Base-by-base conservation (phyloP, 2,329 filamentous ascomycete species). In the Aquanectria penicillioides region DNA sequence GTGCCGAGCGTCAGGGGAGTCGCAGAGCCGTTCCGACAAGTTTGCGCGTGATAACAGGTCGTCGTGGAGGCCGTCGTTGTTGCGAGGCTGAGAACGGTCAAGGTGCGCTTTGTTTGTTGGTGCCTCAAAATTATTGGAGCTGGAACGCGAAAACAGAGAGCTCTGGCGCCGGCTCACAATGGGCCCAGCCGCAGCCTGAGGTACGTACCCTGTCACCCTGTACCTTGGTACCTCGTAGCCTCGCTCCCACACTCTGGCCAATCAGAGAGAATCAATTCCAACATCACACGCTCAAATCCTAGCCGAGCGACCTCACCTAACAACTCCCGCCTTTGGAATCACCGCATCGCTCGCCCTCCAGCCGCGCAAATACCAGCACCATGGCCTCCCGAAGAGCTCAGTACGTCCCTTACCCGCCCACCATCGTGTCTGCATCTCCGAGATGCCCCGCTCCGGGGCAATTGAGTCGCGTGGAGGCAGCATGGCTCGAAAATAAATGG, bases 311-410 rank as follows among this genome's bases (percentile, higher is more conserved):
- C 68, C 63, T 71, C 65, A 71, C 60, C 64, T 63, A 58, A 59
- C 63, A 61, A 62, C 62, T 64, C 63, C 63, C 63, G 66, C 69
- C 63, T 64, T 64, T 68, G 58, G 68, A 69, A 65, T 66, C 65
- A 69, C 65, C 63, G 57, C 66, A 67, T 64, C 65, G 64, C 63
- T 67, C 64, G 57, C 69, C 62, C 60, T 57, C 61, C 64, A 68
- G 63, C 70, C 67, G 66, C 70, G 56, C 63, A 66, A 64, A 69
- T 51, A 68, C 59, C 69, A 64, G 63, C 70, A 78, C 54, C 62
- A 80, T 80, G 78, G 70, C 78, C 67, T 69, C 73, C 63, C 77
- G 78, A 77, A 72, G 76, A 70, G 59, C 78, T 62, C 72, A 78
- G 78, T 80, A 77, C 53, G 78, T 78, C 37, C 26, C 28, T 31